These are phyloP conservation scores for Miscanthus lutarioriparius DNA, from an alignment of 176 grass and related monocot species.

Conservation along the genomic window DNA sequence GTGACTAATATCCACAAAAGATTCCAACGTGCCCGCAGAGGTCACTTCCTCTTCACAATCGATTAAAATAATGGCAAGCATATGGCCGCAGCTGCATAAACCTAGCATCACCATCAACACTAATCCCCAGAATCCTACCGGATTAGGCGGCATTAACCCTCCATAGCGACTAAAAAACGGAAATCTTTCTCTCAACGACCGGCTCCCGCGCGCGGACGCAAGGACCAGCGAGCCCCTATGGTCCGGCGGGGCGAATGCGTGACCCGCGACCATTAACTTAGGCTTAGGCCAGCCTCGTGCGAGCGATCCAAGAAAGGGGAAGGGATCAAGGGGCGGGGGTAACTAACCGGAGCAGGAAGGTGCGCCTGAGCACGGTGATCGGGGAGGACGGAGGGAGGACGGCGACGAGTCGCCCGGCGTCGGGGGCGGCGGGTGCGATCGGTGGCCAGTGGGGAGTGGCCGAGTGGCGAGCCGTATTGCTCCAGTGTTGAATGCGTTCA, in stretches of 20 bases:
- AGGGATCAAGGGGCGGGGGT: background rate
- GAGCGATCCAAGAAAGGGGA: background rate
- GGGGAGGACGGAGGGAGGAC: background rate
- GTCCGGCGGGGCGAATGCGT: no score
- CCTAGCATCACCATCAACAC: background rate
- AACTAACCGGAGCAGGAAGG: background rate
- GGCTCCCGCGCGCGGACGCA: background rate
- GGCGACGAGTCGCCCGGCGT: background rate
- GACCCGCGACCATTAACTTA: no score
- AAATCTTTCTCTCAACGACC: background rate
- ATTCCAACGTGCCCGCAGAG: no score
- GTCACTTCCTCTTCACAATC: no score
- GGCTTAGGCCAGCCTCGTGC: background rate
- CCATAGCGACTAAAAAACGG: background rate
- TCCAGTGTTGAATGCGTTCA: no score
- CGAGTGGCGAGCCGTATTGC: background rate
- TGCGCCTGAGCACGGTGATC: background rate
- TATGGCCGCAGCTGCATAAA: background rate
- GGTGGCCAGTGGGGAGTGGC: no score
- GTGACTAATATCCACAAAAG: no score
- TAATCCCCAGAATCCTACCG: background rate
- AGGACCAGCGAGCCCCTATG: background rate
- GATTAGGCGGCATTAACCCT: background rate
- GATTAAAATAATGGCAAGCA: no score
- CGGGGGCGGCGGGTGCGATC: background rate